Evolutionary conservation across 2,329 filamentous ascomycete species (phyloP), one percentile per base, ranked within the genome.

Genomic region (Colletotrichum chrysophilum): DNA sequence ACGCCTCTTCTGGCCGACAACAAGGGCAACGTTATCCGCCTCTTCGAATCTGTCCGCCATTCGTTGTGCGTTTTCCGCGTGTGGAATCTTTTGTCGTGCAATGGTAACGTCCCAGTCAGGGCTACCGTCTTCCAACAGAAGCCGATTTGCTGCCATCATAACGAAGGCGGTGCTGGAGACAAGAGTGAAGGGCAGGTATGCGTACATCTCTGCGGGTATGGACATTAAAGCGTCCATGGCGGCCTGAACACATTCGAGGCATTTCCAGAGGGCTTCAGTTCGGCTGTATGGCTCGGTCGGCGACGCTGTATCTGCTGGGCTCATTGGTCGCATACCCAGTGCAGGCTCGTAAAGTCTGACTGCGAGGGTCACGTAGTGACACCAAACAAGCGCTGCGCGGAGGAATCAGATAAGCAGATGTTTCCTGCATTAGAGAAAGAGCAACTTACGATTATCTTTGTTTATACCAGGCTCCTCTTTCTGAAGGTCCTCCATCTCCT

Each of bases 281-380:
- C 83, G 82, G 6, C 80, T 80, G 12, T 80, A 79, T 2, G 80
- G 79, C 8, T 76, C 66, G 9, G 66, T 70, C 4, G 13, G 28
- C 7, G 61, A 34, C 24, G 80, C 78, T 2, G 76, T 67, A 8
- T 80, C 74, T 13, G 77, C 55, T 1, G 78, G 32, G 6, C 65
- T 48, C 0, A 78, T 67, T 2, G 80, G 70, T 5, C 79, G 81
- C 75, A 83, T 81, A 60, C 78, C 79, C 5, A 86, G 81, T 24
- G 80, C 80, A 0, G 85, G 85, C 62, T 87, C 86, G 73, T 85
- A 86, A 3, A 87, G 80, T 1, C 84, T 83, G 18, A 84, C 79
- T 7, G 84, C 56, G 2, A 83, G 71, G 38, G 79, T 78, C 66
- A 82, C 75, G 56, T 86, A 86, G 62, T 84, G 82, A 3, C 81